Evolutionary conservation across 805 yeast species (phyloP).

Genomic region (Candida tibetensis): DNA sequence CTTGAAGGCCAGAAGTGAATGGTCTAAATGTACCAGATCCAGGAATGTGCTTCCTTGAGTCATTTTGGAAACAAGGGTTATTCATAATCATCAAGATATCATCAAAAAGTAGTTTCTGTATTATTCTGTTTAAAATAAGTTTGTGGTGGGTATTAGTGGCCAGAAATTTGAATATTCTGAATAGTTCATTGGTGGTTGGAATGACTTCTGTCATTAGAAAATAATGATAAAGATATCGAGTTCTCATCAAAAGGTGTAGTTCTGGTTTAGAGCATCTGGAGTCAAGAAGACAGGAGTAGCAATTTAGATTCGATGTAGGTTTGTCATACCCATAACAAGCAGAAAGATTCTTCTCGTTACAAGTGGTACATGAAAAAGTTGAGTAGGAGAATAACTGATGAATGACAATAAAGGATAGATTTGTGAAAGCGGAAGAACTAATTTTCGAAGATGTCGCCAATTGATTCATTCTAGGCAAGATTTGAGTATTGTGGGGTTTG

Average conservation of each 20-base stretch:
- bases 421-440: no score
- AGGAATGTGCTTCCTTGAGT: no score
- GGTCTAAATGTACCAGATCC: constrained; percentile 13
- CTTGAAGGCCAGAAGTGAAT: constrained; percentile 9
- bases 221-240: constrained; percentile 32
- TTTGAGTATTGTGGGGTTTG: no score
- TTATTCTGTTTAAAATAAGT: constrained; percentile 3
- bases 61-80: constrained; percentile 9
- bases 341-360: no score
- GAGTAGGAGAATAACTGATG: no score
- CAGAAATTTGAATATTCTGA: constrained; percentile 2
- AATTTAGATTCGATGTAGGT: no score
- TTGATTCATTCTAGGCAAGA: no score
- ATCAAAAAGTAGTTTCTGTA: constrained; percentile 14
- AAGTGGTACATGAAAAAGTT: no score
- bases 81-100: constrained; percentile 9
- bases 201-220: constrained; percentile 13
- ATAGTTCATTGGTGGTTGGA: constrained; percentile 3
- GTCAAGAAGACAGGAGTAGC: constrained; percentile 1
- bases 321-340: not conserved
- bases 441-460: no score
- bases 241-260: constrained; percentile 28
- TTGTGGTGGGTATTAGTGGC: constrained; percentile 1
- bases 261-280: constrained; percentile 12
- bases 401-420: no score